phyloP scores from a whole-genome alignment of 345 rosid species.

The Gossypium sturtianum region DNA sequence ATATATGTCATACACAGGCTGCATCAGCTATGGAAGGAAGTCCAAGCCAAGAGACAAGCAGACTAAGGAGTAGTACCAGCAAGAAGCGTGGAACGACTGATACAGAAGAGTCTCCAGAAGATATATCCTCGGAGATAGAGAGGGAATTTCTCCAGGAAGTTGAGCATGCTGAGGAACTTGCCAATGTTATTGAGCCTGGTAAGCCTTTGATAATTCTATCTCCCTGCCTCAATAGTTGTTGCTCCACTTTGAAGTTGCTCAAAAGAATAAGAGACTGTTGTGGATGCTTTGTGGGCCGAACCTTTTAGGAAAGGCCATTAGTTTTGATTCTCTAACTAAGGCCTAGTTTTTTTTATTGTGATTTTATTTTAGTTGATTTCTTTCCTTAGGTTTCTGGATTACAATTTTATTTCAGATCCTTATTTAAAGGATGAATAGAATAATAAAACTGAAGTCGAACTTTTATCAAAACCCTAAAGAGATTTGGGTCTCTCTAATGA shows the following conservation, averaged over 20 bases:
- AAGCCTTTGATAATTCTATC: constrained; percentile 15
- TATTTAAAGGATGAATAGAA: too few relatives aligned
- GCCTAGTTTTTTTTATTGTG: too few relatives aligned
- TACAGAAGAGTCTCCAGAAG: constrained; percentile 39
- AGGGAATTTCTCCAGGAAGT: constrained; percentile 74
- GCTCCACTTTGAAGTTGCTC: neutral
- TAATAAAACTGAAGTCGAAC: too few relatives aligned
- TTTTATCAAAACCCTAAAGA: too few relatives aligned
- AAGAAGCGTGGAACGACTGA: constrained; percentile 43
- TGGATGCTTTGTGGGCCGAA: too few relatives aligned
- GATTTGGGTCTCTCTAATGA: too few relatives aligned
- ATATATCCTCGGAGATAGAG: constrained; percentile 55
- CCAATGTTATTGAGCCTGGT: constrained; percentile 73
- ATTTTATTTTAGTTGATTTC: too few relatives aligned
- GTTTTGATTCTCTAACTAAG: too few relatives aligned
- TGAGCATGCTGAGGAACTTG: constrained; percentile 80
- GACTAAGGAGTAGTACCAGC: constrained; percentile 39
- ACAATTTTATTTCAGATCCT: too few relatives aligned
- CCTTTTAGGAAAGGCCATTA: too few relatives aligned
- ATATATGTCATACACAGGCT: constrained; percentile 90
- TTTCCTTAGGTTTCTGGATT: too few relatives aligned
- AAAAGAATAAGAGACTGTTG: neutral
- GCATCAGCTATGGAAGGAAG: constrained; percentile 87
- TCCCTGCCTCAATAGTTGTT: neutral
- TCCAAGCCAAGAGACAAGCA: constrained; percentile 46